Base-by-base conservation (phyloP, 1,284 basidiomycete genomes). In the Laetiporus sulphureus region DNA sequence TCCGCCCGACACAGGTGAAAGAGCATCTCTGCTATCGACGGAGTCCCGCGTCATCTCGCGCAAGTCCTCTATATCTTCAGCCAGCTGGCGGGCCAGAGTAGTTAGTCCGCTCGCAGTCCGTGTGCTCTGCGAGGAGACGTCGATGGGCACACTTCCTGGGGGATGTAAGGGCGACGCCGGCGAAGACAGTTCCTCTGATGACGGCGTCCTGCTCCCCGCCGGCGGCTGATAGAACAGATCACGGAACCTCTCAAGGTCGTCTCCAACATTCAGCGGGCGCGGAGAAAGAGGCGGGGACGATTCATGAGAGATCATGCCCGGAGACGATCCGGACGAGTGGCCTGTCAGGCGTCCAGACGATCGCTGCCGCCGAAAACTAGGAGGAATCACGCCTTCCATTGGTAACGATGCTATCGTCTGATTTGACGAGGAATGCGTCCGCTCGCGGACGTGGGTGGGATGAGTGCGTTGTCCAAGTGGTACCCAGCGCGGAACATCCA, bases 171-270 rank as follows among this genome's bases (percentile, higher is more conserved):
- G 55, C 19, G 53, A 47, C 23, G 47, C 29, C 11, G 59, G 58
- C 39, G 57, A 47, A 19, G 48, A 42, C 44, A 46, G 25, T 34
- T 41, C 16, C 18, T 42, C 41, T 12, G 50, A 45, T 4, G 46
- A 48, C 2, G 47, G 45, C 27, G 49, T 46, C 12, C 40, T 21
- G 35, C 33, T 42, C 40, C 42, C 45, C 31, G 19, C 46, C 6
- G 46, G 53, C 48, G 77, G 74, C 33, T 67, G 66, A 54, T 82
- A 85, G 60, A 87, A 87, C 10, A 87, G 63, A 52, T 85, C 79
- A 25, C 73, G 73, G 64, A 81, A 87, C 19, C 73, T 69, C 20
- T 83, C 79, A 4, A 86, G 65, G 48, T 84, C 81, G 42, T 82
- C 79, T 0, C 70, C 65, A 42, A 67, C 71, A 13, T 74, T 73